A percentile compares a stretch with the other conserved stretches of the same genome.
These are phyloP conservation scores for Lagenidium giganteum DNA, from an alignment of 352 stramenopile species.

Conservation along the genomic window DNA sequence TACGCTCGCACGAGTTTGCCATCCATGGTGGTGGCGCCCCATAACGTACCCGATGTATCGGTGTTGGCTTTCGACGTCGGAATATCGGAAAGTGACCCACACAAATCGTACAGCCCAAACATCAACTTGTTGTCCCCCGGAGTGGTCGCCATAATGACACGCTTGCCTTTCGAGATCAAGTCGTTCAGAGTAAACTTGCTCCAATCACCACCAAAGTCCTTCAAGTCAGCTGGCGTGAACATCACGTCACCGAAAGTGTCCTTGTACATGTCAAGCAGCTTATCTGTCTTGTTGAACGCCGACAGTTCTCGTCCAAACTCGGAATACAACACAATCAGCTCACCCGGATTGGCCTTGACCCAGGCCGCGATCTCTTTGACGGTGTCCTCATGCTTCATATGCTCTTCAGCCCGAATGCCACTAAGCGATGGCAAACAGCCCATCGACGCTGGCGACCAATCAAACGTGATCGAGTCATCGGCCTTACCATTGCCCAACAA, in stretches of 20 bases:
- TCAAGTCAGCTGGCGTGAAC: constrained; percentile 41
- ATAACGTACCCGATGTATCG: constrained; percentile 23
- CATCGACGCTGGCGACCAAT: constrained; percentile 56
- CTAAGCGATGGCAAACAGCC: constrained; percentile 77
- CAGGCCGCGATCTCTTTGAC: constrained; percentile 55
- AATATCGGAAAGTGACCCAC: no score
- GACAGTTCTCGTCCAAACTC: constrained; percentile 42
- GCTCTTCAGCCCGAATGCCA: constrained; percentile 65
- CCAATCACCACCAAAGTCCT: constrained; percentile 30
- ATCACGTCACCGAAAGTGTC: constrained; percentile 39
- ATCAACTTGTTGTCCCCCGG: constrained; percentile 45
- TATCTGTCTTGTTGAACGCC: constrained; percentile 33
- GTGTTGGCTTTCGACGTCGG: no score
- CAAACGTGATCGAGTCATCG: constrained; percentile 20
- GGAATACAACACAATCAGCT: constrained; percentile 54
- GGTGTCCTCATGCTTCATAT: constrained; percentile 40
- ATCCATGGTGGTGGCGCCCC: constrained; percentile 32
- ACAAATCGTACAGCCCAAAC: constrained; percentile 48
- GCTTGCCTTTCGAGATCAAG: constrained; percentile 41
- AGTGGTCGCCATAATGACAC: constrained; percentile 40
- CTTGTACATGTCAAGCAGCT: constrained; percentile 42
- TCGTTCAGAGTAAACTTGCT: constrained; percentile 39
- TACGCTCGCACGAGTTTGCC: constrained; percentile 45
- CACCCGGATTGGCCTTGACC: constrained; percentile 41
- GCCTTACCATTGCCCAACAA: constrained; percentile 28